Evolutionary conservation across 176 grass and related monocot species (phyloP), one percentile per base, ranked within the genome.

Genomic region (Carex pumila): DNA sequence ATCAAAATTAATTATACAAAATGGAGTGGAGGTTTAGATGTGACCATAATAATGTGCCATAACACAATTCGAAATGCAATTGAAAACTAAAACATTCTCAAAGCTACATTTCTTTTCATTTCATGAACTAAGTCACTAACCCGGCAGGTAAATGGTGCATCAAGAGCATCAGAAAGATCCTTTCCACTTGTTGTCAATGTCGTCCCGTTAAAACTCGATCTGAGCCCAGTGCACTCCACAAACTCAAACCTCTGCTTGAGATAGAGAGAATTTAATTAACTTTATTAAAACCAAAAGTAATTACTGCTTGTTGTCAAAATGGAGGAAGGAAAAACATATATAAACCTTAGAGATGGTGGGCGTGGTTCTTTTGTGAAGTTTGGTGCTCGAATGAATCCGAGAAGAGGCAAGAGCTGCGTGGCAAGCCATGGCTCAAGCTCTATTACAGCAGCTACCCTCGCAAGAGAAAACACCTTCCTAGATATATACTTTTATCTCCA

Each of bases 361-460:
- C 67, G 32, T 50, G 55, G 83, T 91, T 85, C 87, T 32, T 94
- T 88, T 65, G 84, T 86, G 92, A 70, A 88, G 88, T 17, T 91
- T 61, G 15, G 91, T 84, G 83, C 64, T 85, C 47, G 93, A 71
- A 31, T 91, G 96, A 79, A 95, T 91, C 85, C 93, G 90, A 56
- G 92, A 87, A 61, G 93, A 86, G 53, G 89, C 96, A 75, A 99
- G 93, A 70, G 96, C 92, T 72, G 96, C 96, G 89, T 95, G 92
- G 79, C 87, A 91, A 74, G 96, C 96, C 96, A 99, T 98, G 32
- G 87, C 71, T 86, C 12, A 66, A 85, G 15, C 5, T 63, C 2
- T 61, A 25, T 41, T 65, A 53, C 18, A 66, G 62, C n/a, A 81
- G 60, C 37, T 81, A 49, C 36, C 34, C 29, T 21, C 29, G 4